Percentiles rank a stretch among this genome's conserved stretches.
Evolutionary conservation across 2,329 filamentous ascomycete genomes (phyloP).

Genomic region (Teratosphaeria nubilosa): DNA sequence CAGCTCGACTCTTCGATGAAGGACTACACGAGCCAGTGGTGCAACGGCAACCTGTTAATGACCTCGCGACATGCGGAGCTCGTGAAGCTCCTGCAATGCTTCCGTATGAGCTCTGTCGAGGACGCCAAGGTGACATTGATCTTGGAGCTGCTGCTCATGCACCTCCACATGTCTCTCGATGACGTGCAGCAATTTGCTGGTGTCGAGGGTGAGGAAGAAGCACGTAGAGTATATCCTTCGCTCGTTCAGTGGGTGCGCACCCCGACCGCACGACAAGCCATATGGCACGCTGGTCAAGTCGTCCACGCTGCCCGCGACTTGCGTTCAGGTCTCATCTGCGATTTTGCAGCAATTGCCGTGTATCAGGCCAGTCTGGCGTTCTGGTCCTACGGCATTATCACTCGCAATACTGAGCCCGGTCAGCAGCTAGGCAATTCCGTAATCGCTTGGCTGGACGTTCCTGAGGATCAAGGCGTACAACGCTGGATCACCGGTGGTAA

Average conservation of each 20-base stretch:
- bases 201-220: conserved; percentile 57
- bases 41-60: conserved; percentile 28
- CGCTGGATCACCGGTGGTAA: conserved; percentile 26
- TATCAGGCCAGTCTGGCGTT: conserved; percentile 59
- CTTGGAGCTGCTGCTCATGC: conserved; percentile 48
- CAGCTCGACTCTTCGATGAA: conserved; percentile 47
- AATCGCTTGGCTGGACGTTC: conserved; percentile 44
- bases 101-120: conserved; percentile 32
- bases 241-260: conserved; percentile 51
- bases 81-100: conserved; percentile 46
- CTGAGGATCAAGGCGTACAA: conserved; percentile 43
- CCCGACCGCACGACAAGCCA: conserved; percentile 46
- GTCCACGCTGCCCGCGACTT: conserved; percentile 47
- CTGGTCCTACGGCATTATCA: conserved; percentile 57
- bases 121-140: conserved; percentile 28
- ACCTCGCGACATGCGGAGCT: conserved; percentile 54
- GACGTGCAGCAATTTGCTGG: conserved; percentile 59
- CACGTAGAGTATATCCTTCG: conserved; percentile 47
- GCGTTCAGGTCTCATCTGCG: conserved; percentile 29
- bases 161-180: conserved; percentile 54
- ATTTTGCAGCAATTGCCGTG: conserved; percentile 58
- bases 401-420: conserved; percentile 30
- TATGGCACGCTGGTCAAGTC: conserved; percentile 61
- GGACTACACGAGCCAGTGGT: conserved; percentile 36
- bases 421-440: conserved; percentile 31